Conservation (phyloP, 306 rosid species). For the Begonia loranthoides region DNA sequence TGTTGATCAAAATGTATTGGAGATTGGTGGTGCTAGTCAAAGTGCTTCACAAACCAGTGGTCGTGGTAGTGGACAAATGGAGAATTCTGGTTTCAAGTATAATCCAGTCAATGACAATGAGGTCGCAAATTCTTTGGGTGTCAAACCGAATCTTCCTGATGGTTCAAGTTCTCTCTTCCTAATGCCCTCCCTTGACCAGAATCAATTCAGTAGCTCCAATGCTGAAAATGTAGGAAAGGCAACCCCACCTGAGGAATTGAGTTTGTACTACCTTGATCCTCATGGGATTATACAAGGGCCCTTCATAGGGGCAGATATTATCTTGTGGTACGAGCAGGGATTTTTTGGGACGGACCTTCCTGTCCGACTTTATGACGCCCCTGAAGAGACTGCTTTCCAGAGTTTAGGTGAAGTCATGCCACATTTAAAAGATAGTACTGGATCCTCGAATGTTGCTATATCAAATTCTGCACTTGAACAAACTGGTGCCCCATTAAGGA, state of each 20-base stretch:
- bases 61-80: constrained; percentile 10
- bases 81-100: constrained; percentile 10
- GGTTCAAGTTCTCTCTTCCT: constrained; percentile 20
- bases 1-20: constrained; percentile 10
- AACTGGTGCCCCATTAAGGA: constrained; percentile 15
- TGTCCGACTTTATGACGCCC: constrained; percentile 37
- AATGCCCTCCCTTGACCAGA: constrained; percentile 17
- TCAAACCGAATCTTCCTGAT: constrained; percentile 17
- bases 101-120: constrained; percentile 13
- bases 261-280: constrained; percentile 47
- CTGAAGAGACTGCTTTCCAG: constrained; percentile 32
- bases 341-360: constrained; percentile 49
- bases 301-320: constrained; percentile 39
- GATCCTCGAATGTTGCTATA: constrained; percentile 9
- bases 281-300: constrained; percentile 51
- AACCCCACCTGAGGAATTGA: constrained; percentile 23
- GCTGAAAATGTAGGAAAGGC: constrained; percentile 14
- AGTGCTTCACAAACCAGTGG: constrained; percentile 13
- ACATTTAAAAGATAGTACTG: constrained; percentile 25
- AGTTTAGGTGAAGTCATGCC: constrained; percentile 42
- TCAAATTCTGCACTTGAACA: constrained; percentile 21
- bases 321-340: constrained; percentile 50
- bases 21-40: constrained; percentile 15
- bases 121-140: constrained; percentile 15
- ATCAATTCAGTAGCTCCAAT: constrained; percentile 13